Conservation (phyloP, 1,284 basidiomycete genomes). For the Ustilago sp. region DNA sequence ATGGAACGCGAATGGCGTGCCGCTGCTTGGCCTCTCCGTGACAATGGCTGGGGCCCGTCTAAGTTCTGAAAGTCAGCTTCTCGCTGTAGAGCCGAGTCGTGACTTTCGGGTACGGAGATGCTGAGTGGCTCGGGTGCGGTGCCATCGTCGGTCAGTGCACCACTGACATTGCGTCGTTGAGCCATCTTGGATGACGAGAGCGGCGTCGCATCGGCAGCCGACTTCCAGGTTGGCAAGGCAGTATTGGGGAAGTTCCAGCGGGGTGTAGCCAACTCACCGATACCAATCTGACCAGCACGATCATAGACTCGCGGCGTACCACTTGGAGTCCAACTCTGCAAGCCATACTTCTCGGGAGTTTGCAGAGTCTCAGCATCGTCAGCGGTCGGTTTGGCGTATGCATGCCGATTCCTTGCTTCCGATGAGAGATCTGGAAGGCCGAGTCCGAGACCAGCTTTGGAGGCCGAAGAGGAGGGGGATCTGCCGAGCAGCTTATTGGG, state of each 20-base stretch:
- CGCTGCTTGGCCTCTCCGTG: slow-evolving; percentile 25
- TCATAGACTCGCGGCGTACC: slow-evolving; percentile 73
- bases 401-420: slow-evolving; percentile 14
- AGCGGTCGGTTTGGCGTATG: not conserved
- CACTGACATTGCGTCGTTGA: slow-evolving; percentile 40
- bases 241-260: slow-evolving; percentile 76
- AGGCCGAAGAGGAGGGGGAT: slow-evolving; percentile 12
- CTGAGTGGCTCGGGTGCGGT: slow-evolving; percentile 24
- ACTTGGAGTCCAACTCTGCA: slow-evolving; percentile 26
- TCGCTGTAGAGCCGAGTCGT: slow-evolving; percentile 19
- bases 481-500: slow-evolving; percentile 29
- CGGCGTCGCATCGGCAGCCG: slow-evolving; percentile 23
- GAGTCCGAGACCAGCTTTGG: slow-evolving; percentile 45
- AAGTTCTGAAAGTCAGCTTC: slow-evolving; percentile 10
- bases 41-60: slow-evolving; percentile 10
- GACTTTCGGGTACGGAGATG: slow-evolving; percentile 24
- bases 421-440: slow-evolving; percentile 43
- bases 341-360: slow-evolving; percentile 49
- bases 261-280: slow-evolving; percentile 97
- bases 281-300: slow-evolving; percentile 86
- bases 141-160: slow-evolving; percentile 43
- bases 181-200: slow-evolving; percentile 21
- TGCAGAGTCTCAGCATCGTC: slow-evolving; percentile 21
- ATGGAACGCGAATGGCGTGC: slow-evolving; percentile 61
- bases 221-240: slow-evolving; percentile 29